phyloP scores from a whole-genome alignment of 306 rosid species.

The Lagenaria siceraria region DNA sequence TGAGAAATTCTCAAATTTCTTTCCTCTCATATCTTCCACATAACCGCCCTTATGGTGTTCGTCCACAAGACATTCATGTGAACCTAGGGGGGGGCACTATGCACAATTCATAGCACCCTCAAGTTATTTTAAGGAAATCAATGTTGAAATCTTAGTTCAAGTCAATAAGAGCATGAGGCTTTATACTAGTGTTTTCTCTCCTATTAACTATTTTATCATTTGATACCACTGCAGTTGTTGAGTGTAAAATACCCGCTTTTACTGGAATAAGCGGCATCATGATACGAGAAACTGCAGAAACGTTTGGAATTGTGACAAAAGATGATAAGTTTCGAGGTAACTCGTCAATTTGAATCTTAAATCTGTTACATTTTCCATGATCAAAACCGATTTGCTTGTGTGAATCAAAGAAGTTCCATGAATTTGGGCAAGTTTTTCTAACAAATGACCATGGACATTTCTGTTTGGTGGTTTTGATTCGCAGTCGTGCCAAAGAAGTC shows the following conservation, averaged over 20 bases:
- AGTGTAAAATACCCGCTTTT: conserved; percentile 45
- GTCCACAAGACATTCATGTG: no score
- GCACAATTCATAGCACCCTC: no score
- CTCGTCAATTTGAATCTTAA: conserved; percentile 6
- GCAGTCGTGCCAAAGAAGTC: conserved; percentile 78
- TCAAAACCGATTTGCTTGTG: neutral
- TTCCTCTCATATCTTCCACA: no score
- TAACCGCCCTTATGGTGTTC: no score
- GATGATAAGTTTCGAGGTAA: conserved; percentile 55
- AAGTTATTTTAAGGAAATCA: neutral
- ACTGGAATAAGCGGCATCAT: conserved; percentile 56
- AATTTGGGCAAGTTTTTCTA: neutral
- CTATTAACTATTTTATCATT: conserved; percentile 6
- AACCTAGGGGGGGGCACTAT: no score
- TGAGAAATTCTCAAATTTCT: no score
- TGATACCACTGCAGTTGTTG: conserved; percentile 42
- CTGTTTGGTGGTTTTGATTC: neutral
- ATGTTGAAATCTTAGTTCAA: neutral
- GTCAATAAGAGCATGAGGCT: neutral
- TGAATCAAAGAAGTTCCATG: neutral
- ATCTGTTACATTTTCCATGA: neutral
- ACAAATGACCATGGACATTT: neutral
- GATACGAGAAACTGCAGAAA: conserved; percentile 81
- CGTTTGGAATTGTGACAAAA: conserved; percentile 62
- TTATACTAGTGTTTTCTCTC: no score